Base-by-base conservation (phyloP, 1,284 basidiomycete genomes). In the Trametes hirsuta region DNA sequence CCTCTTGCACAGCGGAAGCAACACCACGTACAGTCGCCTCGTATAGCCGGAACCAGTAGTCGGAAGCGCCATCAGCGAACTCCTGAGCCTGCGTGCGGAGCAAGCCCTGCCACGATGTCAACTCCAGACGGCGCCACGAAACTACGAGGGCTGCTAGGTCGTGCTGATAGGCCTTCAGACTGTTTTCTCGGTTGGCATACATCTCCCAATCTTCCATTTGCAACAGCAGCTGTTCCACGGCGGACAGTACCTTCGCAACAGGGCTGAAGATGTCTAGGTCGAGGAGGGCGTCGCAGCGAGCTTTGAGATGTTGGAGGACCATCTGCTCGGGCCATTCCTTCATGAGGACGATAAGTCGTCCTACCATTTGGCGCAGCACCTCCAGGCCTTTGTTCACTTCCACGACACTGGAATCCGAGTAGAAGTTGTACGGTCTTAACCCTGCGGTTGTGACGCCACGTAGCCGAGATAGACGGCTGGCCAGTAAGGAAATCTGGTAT, bases 121-220 rank as follows among this genome's bases (percentile, higher is more conserved):
- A 77, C 72, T 99, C 97, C 55, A 97, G 77, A 44, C 93, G 85
- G 55, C 97, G 84, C 97, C 97, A 99, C 25, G 87, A 84, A 48
- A 99, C 87, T 53, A 99, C 93, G 47, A 96, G 82, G 21, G 75
- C 76, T 5, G 85, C 91, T 34, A 98, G 76, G 11, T 80, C 80
- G 25, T 86, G 82, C 59, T 90, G 92, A 69, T 92, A 82, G 0
- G 72, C 62, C 67, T 84, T 86, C 59, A 99, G 82, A 24, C 88
- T 89, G 69, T 96, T 98, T 49, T 91, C 88, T 24, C 85, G 82
- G 75, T 95, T 96, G 11, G 97, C 91, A 68, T 93, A 99, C 68
- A 90, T 89, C 73, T 99, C 95, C 97, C 97, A 99, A 71, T 99
- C 97, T 63, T 97, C 94, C 10, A 89, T 94, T 65, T 97, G 93